Evolutionary conservation across 331 rosid genomes (phyloP), one percentile per base, ranked within the genome.

Genomic region (Malus hybrid): DNA sequence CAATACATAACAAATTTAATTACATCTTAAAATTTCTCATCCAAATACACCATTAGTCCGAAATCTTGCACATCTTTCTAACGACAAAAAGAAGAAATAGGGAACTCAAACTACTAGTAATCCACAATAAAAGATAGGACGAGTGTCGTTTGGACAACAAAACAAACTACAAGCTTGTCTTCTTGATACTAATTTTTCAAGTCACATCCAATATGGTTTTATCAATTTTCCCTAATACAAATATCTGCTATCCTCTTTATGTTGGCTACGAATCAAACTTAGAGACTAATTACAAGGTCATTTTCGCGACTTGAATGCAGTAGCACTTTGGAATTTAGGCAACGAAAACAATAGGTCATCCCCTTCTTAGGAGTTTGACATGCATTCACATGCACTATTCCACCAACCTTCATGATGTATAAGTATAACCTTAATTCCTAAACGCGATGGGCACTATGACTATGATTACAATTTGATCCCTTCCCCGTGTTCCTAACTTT

Each of bases 381-480:
- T n/a, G 63, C n/a, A 29, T 31, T 68, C 55, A 7, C 14, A 55
- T 52, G 65, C 36, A 42, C 77, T 31, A 65, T 48, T 74, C 42
- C 74, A 65, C 46, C 77, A 64, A 66, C 27, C 72, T 56, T 78
- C 16, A 34, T 31, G 71, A 71, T 29, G n/a, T 9, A 42, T 42
- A 34, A 42, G 56, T n/a, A 50, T 36, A 65, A 36, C 69, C 48
- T 54, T 27, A 8, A n/a, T 29, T 36, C 76, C 44, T 39, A 77
- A 10, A 77, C 22, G 46, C 22, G 59, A 69, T 56, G 46, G 12
- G 55, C 28, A 44, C 60, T 22, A 19, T 36, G 86, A 79, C 16
- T 71, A 27, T 33, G 77, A 79, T 76, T 65, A 44, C 78, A 27
- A 69, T 42, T 44, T 56, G 71, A 70, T 74, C 77, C 73, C 60